A percentile compares a stretch with the other conserved stretches of the same genome.
phyloP scores from a whole-genome alignment of 2,329 filamentous ascomycete species.

The Aureobasidium lini region DNA sequence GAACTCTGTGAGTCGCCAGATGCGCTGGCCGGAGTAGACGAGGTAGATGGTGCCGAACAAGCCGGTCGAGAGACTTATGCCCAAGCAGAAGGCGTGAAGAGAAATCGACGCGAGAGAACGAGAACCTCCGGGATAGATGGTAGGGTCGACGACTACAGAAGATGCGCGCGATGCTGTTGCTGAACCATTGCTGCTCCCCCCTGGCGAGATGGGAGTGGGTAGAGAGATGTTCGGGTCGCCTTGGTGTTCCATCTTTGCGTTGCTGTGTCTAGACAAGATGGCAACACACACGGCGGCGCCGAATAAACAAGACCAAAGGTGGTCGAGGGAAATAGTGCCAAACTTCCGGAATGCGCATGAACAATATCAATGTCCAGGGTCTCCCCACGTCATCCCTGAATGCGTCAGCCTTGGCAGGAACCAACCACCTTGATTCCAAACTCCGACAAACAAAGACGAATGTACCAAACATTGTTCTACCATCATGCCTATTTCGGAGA shows the following conservation, averaged over 20 bases:
- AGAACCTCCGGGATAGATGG: slow-evolving; percentile 34
- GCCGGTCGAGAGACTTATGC: slow-evolving; percentile 30
- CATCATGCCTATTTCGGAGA: slow-evolving; percentile 22
- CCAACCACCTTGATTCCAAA: background rate
- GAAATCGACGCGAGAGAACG: slow-evolving; percentile 42
- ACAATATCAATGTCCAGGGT: slow-evolving; percentile 9
- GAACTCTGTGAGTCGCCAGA: slow-evolving; percentile 58
- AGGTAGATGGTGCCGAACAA: slow-evolving; percentile 23
- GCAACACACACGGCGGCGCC: background rate
- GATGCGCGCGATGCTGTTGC: background rate
- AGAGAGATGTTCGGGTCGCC: slow-evolving; percentile 17
- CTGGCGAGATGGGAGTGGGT: background rate
- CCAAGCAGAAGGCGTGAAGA: slow-evolving; percentile 39
- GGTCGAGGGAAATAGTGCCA: background rate
- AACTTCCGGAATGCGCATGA: background rate
- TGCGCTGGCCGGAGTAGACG: slow-evolving; percentile 13
- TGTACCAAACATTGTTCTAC: background rate
- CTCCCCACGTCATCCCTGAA: background rate
- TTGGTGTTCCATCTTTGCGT: background rate
- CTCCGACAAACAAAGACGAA: background rate
- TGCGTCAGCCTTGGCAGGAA: background rate
- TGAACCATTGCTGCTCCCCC: slow-evolving; percentile 9
- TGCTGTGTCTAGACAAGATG: background rate
- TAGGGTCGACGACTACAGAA: slow-evolving; percentile 20
- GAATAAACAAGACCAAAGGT: background rate